Percentiles rank a stretch among this genome's conserved stretches.
phyloP scores from a whole-genome alignment of 2,329 filamentous ascomycete genomes.

The Penicillium italicum region DNA sequence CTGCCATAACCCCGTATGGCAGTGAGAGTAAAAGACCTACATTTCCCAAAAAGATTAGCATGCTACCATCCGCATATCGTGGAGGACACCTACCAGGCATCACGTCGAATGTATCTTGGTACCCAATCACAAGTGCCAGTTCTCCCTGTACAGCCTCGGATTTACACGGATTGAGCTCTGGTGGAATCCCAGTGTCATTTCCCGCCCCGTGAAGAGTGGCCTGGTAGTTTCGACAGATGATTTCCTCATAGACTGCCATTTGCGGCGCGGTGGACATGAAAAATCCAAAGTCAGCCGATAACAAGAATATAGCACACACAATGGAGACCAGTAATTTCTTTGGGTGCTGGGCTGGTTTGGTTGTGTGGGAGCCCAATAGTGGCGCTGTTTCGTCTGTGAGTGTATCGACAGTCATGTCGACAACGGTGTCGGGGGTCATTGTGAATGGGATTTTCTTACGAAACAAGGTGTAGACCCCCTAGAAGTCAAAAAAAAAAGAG shows the following conservation, averaged over 20 bases:
- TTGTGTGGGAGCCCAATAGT: conserved; percentile 3
- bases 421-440: background rate
- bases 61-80: background rate
- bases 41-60: background rate
- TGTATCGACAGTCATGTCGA: background rate
- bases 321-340: conserved; percentile 19
- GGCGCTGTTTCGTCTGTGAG: conserved; percentile 10
- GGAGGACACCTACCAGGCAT: conserved; percentile 19
- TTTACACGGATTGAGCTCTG: conserved; percentile 24
- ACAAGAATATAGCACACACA: conserved; percentile 15
- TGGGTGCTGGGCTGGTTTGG: background rate
- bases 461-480: background rate
- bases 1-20: conserved; percentile 30
- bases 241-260: conserved; percentile 27
- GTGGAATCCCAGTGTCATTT: background rate
- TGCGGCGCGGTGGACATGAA: conserved; percentile 24
- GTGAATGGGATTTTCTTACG: background rate
- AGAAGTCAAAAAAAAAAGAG: background rate
- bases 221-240: conserved; percentile 26
- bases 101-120: conserved; percentile 26
- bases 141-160: conserved; percentile 31
- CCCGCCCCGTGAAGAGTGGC: background rate
- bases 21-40: conserved; percentile 29
- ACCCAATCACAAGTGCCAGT: conserved; percentile 29
- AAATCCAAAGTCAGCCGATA: conserved; percentile 23